Evolutionary conservation across 345 rosid genomes (phyloP).

Genomic region (Ceriops decandra): DNA sequence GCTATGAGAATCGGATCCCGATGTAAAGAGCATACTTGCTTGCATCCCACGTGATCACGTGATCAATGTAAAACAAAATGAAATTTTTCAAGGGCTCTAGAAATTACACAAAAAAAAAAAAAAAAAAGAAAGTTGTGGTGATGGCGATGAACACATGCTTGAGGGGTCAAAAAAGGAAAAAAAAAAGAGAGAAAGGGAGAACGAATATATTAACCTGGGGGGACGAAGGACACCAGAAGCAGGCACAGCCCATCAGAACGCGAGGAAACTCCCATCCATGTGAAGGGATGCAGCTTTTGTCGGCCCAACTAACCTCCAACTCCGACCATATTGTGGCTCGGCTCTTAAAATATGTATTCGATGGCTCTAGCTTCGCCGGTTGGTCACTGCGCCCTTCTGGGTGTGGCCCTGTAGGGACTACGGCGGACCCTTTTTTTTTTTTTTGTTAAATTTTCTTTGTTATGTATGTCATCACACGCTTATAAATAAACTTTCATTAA

Average conservation of each 20-base stretch:
- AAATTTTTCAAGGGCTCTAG: neutral
- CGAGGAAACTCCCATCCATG: constrained; percentile 23
- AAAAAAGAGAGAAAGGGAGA: neutral
- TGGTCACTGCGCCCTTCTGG: constrained; percentile 11
- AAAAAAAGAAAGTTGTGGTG: neutral
- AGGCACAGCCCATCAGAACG: neutral
- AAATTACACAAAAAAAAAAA: neutral
- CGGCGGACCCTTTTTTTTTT: constrained; percentile 6
- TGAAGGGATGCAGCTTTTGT: constrained; percentile 42
- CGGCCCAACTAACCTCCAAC: constrained; percentile 40
- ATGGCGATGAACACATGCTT: neutral
- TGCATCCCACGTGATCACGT: no score
- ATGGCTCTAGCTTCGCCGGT: constrained; percentile 26
- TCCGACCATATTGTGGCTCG: constrained; percentile 41
- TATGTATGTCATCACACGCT: neutral
- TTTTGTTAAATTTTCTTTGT: no score
- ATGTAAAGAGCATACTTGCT: no score
- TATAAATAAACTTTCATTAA: neutral
- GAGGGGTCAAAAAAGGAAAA: no score
- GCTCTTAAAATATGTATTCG: neutral
- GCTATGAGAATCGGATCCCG: no score
- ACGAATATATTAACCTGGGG: neutral
- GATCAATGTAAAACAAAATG: no score
- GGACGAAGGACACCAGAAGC: neutral
- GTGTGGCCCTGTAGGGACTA: constrained; percentile 29